Conservation (phyloP, 805 yeast genomes). For the Metschnikowia lochheadii region DNA sequence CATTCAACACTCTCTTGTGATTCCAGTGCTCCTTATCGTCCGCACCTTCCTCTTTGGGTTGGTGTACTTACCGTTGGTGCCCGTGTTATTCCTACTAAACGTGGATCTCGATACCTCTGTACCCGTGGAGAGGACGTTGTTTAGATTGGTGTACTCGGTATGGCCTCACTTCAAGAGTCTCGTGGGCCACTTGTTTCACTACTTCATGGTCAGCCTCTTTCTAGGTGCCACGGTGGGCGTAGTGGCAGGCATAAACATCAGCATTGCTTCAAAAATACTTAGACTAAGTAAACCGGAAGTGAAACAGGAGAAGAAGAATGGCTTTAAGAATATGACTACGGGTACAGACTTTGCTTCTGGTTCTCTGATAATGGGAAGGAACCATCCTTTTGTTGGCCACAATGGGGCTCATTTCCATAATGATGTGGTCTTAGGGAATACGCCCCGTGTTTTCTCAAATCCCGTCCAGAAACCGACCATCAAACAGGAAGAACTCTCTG, state of each 20-base stretch:
- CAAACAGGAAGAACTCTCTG: constrained; percentile 5
- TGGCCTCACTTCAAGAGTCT: constrained; percentile 14
- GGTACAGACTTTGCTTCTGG: not conserved
- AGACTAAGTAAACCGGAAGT: constrained; percentile 1
- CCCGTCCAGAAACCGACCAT: not conserved
- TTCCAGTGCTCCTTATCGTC: constrained; percentile 13
- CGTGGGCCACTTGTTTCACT: constrained; percentile 12
- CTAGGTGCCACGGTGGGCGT: constrained; percentile 15
- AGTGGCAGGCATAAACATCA: constrained; percentile 16
- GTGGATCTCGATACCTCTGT: constrained; percentile 11
- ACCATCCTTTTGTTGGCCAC: not conserved
- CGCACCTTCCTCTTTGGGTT: constrained; percentile 17
- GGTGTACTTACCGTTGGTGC: constrained; percentile 16
- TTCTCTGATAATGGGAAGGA: not conserved
- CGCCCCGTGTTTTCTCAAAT: not conserved
- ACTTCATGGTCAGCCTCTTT: constrained; percentile 14
- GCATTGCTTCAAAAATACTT: constrained; percentile 8
- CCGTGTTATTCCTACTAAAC: constrained; percentile 9
- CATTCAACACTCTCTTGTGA: constrained; percentile 11
- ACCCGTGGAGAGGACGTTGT: constrained; percentile 17
- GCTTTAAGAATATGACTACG: no score
- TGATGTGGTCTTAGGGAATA: not conserved
- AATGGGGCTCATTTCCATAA: not conserved
- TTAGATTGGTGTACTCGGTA: constrained; percentile 6
- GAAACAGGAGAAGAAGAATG: not conserved